Percentiles rank a stretch among this genome's conserved stretches.
phyloP scores from a whole-genome alignment of 345 rosid species.

The Erysimum cheiranthoides region DNA sequence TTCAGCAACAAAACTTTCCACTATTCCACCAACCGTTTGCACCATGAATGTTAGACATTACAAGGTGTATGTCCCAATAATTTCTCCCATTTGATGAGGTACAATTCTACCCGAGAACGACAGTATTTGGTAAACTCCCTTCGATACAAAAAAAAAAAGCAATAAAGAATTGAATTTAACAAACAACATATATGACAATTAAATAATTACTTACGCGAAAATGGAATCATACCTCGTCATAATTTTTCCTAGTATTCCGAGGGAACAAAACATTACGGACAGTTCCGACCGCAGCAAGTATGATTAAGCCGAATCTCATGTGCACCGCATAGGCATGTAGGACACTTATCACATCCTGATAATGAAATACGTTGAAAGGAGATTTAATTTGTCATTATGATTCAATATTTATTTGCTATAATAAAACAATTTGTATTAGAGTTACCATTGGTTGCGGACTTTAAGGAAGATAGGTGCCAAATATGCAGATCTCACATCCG shows the following conservation, averaged over 20 bases:
- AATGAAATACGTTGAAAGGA: background rate
- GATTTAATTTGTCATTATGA: background rate
- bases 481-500: no score
- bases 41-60: constrained; percentile 5
- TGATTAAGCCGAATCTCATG: background rate
- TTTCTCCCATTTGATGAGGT: background rate
- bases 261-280: background rate
- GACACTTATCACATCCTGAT: background rate
- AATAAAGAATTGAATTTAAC: no score
- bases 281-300: constrained; percentile 7
- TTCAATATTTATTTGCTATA: background rate
- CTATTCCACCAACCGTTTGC: constrained; percentile 6
- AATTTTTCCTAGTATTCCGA: background rate
- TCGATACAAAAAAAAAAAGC: background rate
- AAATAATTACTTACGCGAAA: background rate
- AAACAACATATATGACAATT: background rate
- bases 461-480: no score
- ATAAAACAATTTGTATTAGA: background rate
- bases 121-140: background rate
- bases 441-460: background rate
- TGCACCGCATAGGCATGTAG: background rate
- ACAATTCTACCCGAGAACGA: constrained; percentile 5
- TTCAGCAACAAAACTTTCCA: background rate
- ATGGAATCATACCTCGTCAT: constrained; percentile 17
- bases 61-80: background rate